phyloP scores from a whole-genome alignment of 306 rosid species.

The Gillenia trifoliata region DNA sequence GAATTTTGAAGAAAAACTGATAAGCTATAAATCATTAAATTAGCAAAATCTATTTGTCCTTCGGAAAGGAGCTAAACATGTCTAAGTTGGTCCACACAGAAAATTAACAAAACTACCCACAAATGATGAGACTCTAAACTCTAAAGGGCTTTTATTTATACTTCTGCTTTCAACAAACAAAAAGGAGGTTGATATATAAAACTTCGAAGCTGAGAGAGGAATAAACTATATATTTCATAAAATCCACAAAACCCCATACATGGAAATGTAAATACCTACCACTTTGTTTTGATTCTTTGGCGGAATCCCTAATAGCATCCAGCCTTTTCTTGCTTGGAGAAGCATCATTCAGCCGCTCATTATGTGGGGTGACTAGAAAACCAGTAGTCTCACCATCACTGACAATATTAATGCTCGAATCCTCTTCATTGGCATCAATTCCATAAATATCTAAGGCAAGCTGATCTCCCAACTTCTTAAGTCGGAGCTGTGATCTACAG shows the following conservation, averaged over 20 bases:
- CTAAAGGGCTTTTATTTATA: not conserved
- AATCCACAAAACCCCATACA: not conserved
- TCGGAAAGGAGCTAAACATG: not conserved
- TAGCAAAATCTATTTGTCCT: not conserved
- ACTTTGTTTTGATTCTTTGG: slow-evolving; percentile 53
- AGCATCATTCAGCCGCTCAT: slow-evolving; percentile 41
- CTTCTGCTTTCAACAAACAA: not conserved
- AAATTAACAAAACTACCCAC: not conserved
- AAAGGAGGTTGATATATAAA: not conserved
- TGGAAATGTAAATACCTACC: slow-evolving; percentile 16
- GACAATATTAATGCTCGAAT: slow-evolving; percentile 65
- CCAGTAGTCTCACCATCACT: slow-evolving; percentile 70
- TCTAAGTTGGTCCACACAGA: not conserved
- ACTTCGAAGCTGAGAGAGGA: not conserved
- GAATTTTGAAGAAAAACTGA: not conserved
- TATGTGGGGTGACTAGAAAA: slow-evolving; percentile 36
- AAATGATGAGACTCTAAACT: not conserved
- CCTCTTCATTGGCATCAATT: slow-evolving; percentile 69
- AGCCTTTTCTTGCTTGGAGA: slow-evolving; percentile 54
- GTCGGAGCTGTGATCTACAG: slow-evolving; percentile 71
- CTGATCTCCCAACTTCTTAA: slow-evolving; percentile 74
- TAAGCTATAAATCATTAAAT: not conserved
- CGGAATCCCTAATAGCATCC: slow-evolving; percentile 32
- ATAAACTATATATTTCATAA: not conserved
- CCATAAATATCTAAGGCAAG: slow-evolving; percentile 62